phyloP scores from a whole-genome alignment of 83 land plant species.

The Picea abies region DNA sequence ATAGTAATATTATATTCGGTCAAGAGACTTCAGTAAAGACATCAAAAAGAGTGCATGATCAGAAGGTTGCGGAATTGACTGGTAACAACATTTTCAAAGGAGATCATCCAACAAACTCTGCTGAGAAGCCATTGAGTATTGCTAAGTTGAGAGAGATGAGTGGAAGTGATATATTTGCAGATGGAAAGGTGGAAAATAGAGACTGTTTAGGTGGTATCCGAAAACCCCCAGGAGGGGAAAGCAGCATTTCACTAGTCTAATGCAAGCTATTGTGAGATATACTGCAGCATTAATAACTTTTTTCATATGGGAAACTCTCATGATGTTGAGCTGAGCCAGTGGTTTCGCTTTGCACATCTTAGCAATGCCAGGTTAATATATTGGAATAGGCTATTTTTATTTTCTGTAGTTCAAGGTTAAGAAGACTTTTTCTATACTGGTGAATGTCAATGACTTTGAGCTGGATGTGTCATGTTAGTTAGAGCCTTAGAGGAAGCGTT shows the following conservation, averaged over 20 bases:
- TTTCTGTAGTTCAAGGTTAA: neutral
- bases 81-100: conserved; percentile 88
- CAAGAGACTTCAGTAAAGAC: conserved; percentile 58
- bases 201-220: conserved; percentile 89
- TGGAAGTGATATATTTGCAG: conserved; percentile 91
- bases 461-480: neutral
- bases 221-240: conserved; percentile 95
- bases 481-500: neutral
- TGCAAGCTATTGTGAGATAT: neutral
- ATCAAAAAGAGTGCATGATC: conserved; percentile 65
- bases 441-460: neutral
- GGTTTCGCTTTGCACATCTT: conserved; percentile 1
- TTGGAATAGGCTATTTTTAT: neutral
- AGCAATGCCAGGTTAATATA: neutral
- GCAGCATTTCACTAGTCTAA: conserved; percentile 82
- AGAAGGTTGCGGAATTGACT: conserved; percentile 76
- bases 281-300: neutral
- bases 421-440: neutral
- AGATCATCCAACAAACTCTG: conserved; percentile 48
- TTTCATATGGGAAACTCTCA: neutral
- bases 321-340: neutral
- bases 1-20: conserved; percentile 56
- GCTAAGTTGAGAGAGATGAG: conserved; percentile 93
- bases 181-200: conserved; percentile 65
- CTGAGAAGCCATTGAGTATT: conserved; percentile 66